Percentiles rank a stretch among this genome's conserved stretches.
phyloP scores from a whole-genome alignment of 805 yeast species.

The Candida boleticola region DNA sequence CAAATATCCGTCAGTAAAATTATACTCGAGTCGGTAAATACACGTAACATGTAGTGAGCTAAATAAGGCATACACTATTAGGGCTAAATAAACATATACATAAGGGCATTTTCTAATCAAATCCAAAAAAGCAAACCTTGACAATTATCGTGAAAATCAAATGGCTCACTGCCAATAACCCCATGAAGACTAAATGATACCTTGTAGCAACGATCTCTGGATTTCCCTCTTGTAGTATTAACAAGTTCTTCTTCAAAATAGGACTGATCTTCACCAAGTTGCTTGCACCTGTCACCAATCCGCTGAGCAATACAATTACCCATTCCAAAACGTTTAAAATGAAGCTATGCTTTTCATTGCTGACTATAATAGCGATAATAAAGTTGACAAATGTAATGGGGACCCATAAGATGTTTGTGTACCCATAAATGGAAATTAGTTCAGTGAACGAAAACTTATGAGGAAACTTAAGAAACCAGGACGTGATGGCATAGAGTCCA shows the following conservation, averaged over 20 bases:
- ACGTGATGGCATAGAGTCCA: conserved; percentile 48
- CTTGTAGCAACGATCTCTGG: conserved; percentile 31
- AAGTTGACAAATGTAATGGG: conserved; percentile 69
- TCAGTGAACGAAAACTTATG: conserved; percentile 52
- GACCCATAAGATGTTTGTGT: conserved; percentile 81
- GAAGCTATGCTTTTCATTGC: conserved; percentile 24
- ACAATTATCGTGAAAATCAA: conserved; percentile 60
- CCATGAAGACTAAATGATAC: conserved; percentile 34
- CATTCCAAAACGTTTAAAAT: conserved; percentile 57
- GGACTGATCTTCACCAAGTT: conserved; percentile 48
- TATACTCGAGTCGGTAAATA: too few species aligned
- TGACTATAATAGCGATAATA: conserved; percentile 52
- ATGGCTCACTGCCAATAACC: conserved; percentile 48
- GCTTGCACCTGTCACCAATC: conserved; percentile 56
- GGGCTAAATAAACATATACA: too few species aligned
- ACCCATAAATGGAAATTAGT: conserved; percentile 76
- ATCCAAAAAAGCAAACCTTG: conserved; percentile 62
- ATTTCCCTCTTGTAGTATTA: conserved; percentile 25
- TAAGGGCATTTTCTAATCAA: conserved; percentile 4
- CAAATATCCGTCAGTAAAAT: too few species aligned
- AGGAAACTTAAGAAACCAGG: conserved; percentile 53
- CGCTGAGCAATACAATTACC: conserved; percentile 60
- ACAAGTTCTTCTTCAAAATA: conserved; percentile 31
- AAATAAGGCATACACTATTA: too few species aligned
- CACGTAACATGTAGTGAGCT: too few species aligned